phyloP scores from a whole-genome alignment of 2,329 filamentous ascomycete genomes.

The Diaporthe sp. region DNA sequence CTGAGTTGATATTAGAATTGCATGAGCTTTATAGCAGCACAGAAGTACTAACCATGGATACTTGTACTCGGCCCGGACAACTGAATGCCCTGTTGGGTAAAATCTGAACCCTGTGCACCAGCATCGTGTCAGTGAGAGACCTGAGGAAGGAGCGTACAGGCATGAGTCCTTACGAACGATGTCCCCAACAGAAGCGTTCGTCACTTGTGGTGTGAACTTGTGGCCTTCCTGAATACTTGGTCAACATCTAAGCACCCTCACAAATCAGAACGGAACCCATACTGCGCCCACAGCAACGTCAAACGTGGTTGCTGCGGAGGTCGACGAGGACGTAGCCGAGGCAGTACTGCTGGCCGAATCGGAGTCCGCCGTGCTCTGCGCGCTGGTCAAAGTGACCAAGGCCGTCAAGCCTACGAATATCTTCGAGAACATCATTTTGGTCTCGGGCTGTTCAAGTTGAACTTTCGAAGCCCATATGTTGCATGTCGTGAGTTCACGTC shows the following conservation, averaged over 20 bases:
- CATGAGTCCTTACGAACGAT: conserved; percentile 53
- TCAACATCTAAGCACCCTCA: conserved; percentile 37
- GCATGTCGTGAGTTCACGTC: background rate
- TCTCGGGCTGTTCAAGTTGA: conserved; percentile 4
- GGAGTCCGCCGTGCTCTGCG: conserved; percentile 28
- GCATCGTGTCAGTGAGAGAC: conserved; percentile 33
- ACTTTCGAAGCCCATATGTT: background rate
- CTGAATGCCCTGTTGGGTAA: conserved; percentile 73
- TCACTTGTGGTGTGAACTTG: conserved; percentile 52
- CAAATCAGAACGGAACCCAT: conserved; percentile 38
- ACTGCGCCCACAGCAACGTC: conserved; percentile 48
- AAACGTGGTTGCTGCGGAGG: conserved; percentile 43
- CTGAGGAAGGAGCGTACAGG: background rate
- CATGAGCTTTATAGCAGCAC: background rate
- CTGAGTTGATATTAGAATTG: background rate
- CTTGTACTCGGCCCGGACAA: conserved; percentile 70
- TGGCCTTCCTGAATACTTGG: conserved; percentile 45
- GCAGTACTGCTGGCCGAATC: conserved; percentile 24
- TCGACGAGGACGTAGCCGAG: conserved; percentile 36
- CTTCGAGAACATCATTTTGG: conserved; percentile 35
- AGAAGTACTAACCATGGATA: conserved; percentile 60
- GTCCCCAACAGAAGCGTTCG: conserved; percentile 59
- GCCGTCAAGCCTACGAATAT: conserved; percentile 37
- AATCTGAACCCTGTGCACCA: conserved; percentile 65
- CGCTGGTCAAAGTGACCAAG: conserved; percentile 26